Evolutionary conservation across 1,139 yeast species (phyloP), one percentile per base, ranked within the genome.

Genomic region (Blastobotrys raffinosifermentans): DNA sequence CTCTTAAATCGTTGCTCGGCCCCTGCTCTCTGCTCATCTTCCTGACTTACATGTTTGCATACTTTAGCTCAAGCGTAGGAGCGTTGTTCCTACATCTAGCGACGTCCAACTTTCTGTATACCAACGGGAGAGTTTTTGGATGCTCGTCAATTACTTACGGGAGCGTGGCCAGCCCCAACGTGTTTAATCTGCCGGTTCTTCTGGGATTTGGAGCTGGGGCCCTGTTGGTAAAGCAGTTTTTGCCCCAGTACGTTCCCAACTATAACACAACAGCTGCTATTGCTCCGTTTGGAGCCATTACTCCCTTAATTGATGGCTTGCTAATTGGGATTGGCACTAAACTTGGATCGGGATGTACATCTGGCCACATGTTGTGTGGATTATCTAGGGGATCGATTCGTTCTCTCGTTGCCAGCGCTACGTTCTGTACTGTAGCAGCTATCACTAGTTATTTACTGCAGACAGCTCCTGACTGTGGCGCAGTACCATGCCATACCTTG

Each of bases 351-450:
- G 76, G 75, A 0, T 71, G 76, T 41, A 71, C 76, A 1, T 69
- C 74, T 0, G 76, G 76, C 4, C 76, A 71, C 43, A 67, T 71
- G 73, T 55, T 71, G 5, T 55, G 61, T 16, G 76, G 76, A 0
- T 37, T 70, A 11, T 63, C 74, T 3, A 55, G 75, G 29, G 45
- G 67, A 6, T 56, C 74, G 31, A 34, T 54, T 36, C 55, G 75
- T 40, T 66, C 72, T 10, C 37, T 70, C 5, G 64, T 62, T 4
- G 74, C 76, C 1, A 67, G 73, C 1, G 44, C 47, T 6, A 45
- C 57, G 1, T 70, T 71, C 42, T 47, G 59, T 2, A 10, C 50
- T 2, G 47, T 57, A 3, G 73, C 69, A 0, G 59, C 66, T 29
- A 19, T 42, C 2, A 50, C 59, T 1, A 42, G 53, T 5, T 40